Conservation (phyloP, 805 yeast genomes). For the Candida loeiensis region DNA sequence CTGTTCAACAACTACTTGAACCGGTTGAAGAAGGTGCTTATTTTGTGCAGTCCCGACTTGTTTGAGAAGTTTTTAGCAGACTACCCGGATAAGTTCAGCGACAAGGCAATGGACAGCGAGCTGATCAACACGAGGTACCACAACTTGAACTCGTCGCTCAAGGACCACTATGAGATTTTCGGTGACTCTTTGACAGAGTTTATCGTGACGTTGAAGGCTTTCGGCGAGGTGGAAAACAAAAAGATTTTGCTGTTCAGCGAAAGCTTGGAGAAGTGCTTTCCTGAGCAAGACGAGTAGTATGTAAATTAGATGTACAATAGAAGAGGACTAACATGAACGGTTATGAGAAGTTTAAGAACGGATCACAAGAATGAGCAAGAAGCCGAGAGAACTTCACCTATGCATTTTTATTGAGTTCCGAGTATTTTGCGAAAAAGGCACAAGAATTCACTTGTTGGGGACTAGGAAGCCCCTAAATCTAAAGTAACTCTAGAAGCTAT, state of each 20-base stretch:
- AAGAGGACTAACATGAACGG: no score
- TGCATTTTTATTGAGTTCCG: no score
- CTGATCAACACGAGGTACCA: slow-evolving; percentile 39
- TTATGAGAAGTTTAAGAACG: no score
- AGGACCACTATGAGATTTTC: slow-evolving; percentile 43
- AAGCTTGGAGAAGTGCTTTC: slow-evolving; percentile 38
- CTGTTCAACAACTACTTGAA: slow-evolving; percentile 47
- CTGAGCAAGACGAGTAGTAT: slow-evolving; percentile 15
- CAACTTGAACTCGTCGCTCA: slow-evolving; percentile 39
- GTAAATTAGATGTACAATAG: neutral
- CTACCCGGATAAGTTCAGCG: slow-evolving; percentile 36
- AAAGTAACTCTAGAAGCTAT: no score
- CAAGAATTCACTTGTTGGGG: no score
- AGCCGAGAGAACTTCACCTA: no score
- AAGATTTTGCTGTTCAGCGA: slow-evolving; percentile 42
- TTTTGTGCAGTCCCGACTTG: slow-evolving; percentile 47
- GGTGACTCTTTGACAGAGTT: slow-evolving; percentile 44
- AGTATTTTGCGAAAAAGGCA: no score
- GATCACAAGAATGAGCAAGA: no score
- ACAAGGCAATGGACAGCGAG: slow-evolving; percentile 35
- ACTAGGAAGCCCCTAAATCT: no score
- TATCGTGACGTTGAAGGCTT: slow-evolving; percentile 41
- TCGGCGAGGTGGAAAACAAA: slow-evolving; percentile 50
- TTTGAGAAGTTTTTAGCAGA: slow-evolving; percentile 33
- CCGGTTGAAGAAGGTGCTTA: slow-evolving; percentile 53